phyloP scores from a whole-genome alignment of 2,329 filamentous ascomycete species.

The Neoarthrinium moseri region DNA sequence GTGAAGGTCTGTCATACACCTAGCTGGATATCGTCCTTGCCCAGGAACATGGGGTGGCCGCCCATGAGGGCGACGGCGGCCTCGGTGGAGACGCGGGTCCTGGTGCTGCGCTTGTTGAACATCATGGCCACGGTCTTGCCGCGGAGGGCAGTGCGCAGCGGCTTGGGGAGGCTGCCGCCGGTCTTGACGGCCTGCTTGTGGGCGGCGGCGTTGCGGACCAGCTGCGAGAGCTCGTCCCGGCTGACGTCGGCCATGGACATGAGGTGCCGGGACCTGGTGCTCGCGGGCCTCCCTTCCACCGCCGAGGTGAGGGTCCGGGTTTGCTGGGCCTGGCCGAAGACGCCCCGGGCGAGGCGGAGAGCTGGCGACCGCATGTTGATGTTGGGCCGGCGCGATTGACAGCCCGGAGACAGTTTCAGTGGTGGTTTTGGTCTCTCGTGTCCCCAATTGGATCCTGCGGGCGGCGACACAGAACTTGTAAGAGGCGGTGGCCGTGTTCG shows the following conservation, averaged over 20 bases:
- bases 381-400: background rate
- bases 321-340: slow-evolving; percentile 28
- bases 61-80: slow-evolving; percentile 84
- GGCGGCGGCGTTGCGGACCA: slow-evolving; percentile 78
- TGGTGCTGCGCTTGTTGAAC: slow-evolving; percentile 94
- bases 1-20: slow-evolving; percentile 57
- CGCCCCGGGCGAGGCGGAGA: slow-evolving; percentile 16
- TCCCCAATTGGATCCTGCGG: background rate
- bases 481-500: background rate
- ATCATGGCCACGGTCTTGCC: slow-evolving; percentile 90
- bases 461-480: background rate
- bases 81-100: slow-evolving; percentile 92
- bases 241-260: slow-evolving; percentile 88
- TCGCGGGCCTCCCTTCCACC: too few relatives aligned
- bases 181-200: slow-evolving; percentile 79
- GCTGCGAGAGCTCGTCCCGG: slow-evolving; percentile 72
- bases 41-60: slow-evolving; percentile 93
- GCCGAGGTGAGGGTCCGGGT: slow-evolving; percentile 41
- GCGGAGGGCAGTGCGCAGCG: slow-evolving; percentile 60
- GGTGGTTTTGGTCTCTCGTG: background rate
- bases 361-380: slow-evolving; percentile 24
- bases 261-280: slow-evolving; percentile 68
- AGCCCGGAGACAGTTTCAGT: background rate
- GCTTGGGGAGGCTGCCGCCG: slow-evolving; percentile 57
- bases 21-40: slow-evolving; percentile 93